Base-by-base conservation (phyloP, 352 stramenopile genomes). In the Thalassiosira oceanica region DNA sequence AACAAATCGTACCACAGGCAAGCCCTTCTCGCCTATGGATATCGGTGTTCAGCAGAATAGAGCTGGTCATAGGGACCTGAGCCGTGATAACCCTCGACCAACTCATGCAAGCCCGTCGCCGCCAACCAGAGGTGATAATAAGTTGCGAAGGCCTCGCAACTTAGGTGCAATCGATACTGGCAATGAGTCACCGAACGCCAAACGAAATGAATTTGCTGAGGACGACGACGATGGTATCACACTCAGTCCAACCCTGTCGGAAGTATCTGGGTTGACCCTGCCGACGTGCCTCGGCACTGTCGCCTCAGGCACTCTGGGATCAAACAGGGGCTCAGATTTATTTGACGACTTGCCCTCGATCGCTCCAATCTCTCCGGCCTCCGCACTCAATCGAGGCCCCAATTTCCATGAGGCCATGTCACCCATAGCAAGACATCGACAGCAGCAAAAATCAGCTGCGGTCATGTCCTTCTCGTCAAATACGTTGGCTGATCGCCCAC, bases 171-270 rank as follows among this genome's bases (percentile, higher is more conserved):
- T 66, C 18, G 8, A 61, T 41, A 66, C 63, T 39, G 26, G 46
- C 13, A 51, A 74, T 61, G 26, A 42, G 29, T 67, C 66, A 11
- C 50, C 35, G 18, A 23, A 23, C 29, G n/a, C 36, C 18, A 7
- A 11, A 7, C 10, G 62, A 13, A 11, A 18, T 7, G 45, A 37
- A 27, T 8, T 8, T n/a, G 39, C 55, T 43, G 58, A 71, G 10
- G 66, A 77, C 20, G 50, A 76, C 11, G 66, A 77, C 1, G 66
- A 77, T 54, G 66, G 66, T 36, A 77, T 77, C 35, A 77, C 66
- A 37, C 48, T 77, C 46, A 71, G 57, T 10, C 66, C 66, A 10
- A 77, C 66, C 10, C 66, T 61, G 43, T 77, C 66, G 41, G 66
- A 77, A 39, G 66, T 77, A 23, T 77, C 66, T 11, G 66, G 66